Evolutionary conservation across 1,284 basidiomycete species (phyloP).

Genomic region (Hymenochaete sp.): DNA sequence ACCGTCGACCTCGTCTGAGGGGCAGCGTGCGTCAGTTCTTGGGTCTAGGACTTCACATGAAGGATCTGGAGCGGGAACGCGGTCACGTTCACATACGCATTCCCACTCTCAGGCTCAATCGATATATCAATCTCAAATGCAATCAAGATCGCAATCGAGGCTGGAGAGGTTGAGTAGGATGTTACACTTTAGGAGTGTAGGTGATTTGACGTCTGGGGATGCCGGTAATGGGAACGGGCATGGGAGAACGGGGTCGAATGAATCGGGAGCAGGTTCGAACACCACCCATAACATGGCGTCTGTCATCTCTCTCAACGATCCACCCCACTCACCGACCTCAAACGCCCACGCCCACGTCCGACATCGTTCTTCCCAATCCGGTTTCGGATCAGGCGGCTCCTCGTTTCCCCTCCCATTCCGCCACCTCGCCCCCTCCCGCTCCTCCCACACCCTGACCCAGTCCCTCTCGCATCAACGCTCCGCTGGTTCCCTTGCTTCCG

Average conservation of each 20-base stretch:
- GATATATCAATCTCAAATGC: constrained; percentile 4
- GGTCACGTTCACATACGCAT: background rate
- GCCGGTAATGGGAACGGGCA: background rate
- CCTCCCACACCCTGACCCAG: constrained; percentile 5
- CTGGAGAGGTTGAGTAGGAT: constrained; percentile 9
- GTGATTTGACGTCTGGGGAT: background rate
- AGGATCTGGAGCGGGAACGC: background rate
- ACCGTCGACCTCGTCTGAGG: background rate
- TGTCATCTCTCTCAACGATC: constrained; percentile 8
- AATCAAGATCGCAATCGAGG: too few relatives aligned
- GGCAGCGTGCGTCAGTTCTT: background rate
- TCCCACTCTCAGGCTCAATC: constrained; percentile 3
- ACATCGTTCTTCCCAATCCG: constrained; percentile 28
- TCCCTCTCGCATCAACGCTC: background rate
- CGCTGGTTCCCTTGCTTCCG: background rate
- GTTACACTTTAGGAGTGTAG: constrained; percentile 6
- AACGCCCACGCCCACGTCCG: constrained; percentile 15
- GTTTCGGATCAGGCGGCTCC: constrained; percentile 30
- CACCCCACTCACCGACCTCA: background rate
- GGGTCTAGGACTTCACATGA: background rate
- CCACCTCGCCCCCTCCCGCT: constrained; percentile 23
- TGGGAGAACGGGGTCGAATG: background rate
- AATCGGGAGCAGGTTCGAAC: background rate
- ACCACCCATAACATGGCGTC: background rate
- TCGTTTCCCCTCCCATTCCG: constrained; percentile 24